A percentile compares a stretch with the other conserved stretches of the same genome.
phyloP scores from a whole-genome alignment of 1,284 basidiomycete species.

The Cryptococcus sp. region DNA sequence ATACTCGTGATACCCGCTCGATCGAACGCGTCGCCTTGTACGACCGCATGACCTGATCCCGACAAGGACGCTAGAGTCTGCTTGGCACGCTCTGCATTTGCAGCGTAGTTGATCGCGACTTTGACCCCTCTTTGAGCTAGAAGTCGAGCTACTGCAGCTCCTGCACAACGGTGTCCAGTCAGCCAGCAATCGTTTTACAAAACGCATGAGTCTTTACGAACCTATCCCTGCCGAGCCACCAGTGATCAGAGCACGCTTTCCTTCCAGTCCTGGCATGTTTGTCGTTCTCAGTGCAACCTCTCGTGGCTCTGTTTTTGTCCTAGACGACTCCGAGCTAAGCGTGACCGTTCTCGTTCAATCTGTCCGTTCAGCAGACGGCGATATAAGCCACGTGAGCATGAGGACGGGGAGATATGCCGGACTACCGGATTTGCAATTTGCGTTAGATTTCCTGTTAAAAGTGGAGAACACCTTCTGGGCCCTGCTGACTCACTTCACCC shows the following conservation, averaged over 20 bases:
- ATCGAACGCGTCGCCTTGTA: background rate
- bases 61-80: background rate
- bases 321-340: no score
- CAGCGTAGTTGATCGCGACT: background rate
- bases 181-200: background rate
- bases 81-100: background rate
- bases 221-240: background rate
- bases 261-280: background rate
- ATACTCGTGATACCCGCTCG: background rate
- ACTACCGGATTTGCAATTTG: no score
- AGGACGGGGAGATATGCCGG: no score
- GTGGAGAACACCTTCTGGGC: no score
- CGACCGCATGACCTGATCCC: background rate
- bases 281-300: no score
- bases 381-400: no score
- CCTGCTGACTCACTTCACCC: no score
- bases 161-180: background rate
- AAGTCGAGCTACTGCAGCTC: background rate
- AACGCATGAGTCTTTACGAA: background rate
- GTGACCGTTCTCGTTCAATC: no score
- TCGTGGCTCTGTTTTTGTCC: no score
- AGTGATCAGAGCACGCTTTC: background rate
- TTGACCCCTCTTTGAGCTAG: conserved; percentile 1
- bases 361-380: no score
- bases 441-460: no score